Conservation (phyloP, 139 green algal species). For the Micractinium conductrix region DNA sequence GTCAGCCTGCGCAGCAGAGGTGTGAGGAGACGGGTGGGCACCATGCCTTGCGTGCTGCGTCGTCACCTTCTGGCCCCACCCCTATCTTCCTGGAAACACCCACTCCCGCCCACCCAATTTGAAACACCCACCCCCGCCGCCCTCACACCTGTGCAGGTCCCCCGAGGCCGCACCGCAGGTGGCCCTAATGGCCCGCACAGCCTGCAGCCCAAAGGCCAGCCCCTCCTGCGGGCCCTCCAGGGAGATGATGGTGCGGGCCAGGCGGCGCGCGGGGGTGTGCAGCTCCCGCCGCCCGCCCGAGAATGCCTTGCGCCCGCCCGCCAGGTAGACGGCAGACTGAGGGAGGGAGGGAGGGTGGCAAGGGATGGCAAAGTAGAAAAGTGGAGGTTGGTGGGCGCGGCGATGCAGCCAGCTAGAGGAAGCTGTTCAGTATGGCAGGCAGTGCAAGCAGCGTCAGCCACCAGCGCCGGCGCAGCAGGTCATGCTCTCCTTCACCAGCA, state of each 20-base stretch:
- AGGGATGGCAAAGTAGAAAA: background rate
- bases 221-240: constrained; percentile 69
- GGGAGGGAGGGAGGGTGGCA: background rate
- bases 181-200: constrained; percentile 55
- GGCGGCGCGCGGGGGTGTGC: constrained; percentile 74
- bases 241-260: constrained; percentile 78
- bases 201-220: constrained; percentile 63
- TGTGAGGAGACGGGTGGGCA: too few relatives aligned
- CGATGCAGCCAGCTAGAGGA: too few relatives aligned
- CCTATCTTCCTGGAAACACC: too few relatives aligned
- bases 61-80: too few relatives aligned
- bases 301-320: constrained; percentile 28
- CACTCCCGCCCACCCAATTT: background rate
- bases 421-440: too few relatives aligned
- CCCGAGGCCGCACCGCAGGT: constrained; percentile 31
- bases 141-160: constrained; percentile 42
- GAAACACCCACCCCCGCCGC: background rate
- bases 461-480: too few relatives aligned
- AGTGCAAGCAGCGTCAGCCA: too few relatives aligned
- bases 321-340: constrained; percentile 69
- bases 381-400: too few relatives aligned
- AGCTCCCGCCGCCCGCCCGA: constrained; percentile 24
- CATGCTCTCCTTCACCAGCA: too few relatives aligned
- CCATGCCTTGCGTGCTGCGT: too few relatives aligned
- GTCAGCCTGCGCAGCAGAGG: constrained; percentile 27